Evolutionary conservation across 2,329 filamentous ascomycete species (phyloP), one percentile per base, ranked within the genome.

Genomic region (Colletotrichum sp.): DNA sequence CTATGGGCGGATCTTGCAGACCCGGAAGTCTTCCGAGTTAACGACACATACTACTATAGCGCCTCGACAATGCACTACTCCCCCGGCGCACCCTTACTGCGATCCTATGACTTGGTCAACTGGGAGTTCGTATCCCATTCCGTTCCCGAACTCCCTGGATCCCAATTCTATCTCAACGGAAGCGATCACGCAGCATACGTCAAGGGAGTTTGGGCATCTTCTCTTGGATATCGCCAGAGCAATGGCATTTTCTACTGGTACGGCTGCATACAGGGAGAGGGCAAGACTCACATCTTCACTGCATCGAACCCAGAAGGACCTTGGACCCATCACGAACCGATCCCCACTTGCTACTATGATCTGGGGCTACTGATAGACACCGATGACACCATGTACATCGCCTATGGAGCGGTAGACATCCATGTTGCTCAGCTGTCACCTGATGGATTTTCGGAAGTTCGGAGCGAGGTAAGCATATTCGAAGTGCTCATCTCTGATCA

Each of bases 161-260:
- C 82, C 21, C 82, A 83, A 14, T 90, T 90, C 80, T 82, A 87
- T 78, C 80, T 91, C 32, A 82, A 82, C 12, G 83, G 82, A 5
- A 82, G 83, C 5, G 80, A 82, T 4, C 55, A 26, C 16, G 80
- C 82, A 2, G 89, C 89, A 1, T 92, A 92, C 75, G 84, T 88
- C 7, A 84, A 87, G 64, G 90, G 90, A 0, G 89, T 89, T n/a
- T 92, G 88, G 87, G 90, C 90, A 0, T 90, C 87, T 3, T 87
- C 86, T 1, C 82, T 91, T 75, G 83, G 86, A 4, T 90, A 90
- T 79, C 72, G 78, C 16, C 63, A 76, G 63, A 71, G 66, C 52
- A 71, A 78, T n/a, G 75, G 68, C 0, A 2, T 71, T 3, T 79
- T 60, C 65, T 79, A 79, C 60, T 79, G 68, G 60, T 52, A 76